phyloP scores from a whole-genome alignment of 2,329 filamentous ascomycete species.

The Talaromyces funiculosus region DNA sequence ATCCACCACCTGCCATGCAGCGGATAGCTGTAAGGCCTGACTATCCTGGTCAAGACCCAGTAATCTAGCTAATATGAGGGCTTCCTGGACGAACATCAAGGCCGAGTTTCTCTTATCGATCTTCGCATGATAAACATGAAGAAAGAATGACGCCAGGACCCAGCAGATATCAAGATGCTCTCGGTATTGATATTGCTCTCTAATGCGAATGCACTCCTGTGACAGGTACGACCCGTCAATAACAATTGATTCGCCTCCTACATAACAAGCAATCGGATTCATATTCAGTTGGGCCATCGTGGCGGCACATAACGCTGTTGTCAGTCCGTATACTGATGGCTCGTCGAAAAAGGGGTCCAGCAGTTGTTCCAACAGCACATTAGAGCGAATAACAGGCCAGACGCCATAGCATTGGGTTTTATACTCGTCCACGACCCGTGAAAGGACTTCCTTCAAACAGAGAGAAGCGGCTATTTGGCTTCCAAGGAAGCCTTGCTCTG shows the following conservation, averaged over 20 bases:
- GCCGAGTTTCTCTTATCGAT: conserved; percentile 24
- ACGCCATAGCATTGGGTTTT: conserved; percentile 24
- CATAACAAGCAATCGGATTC: conserved; percentile 12
- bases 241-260: not conserved
- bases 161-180: conserved; percentile 20
- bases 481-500: not conserved
- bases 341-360: conserved; percentile 6
- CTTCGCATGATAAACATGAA: conserved; percentile 30
- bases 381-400: conserved; percentile 25
- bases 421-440: conserved; percentile 20
- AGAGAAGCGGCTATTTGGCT: not conserved
- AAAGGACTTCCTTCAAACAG: conserved; percentile 10
- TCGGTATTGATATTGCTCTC: conserved; percentile 16
- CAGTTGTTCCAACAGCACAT: conserved; percentile 16
- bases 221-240: conserved; percentile 21
- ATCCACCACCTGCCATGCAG: conserved; percentile 17
- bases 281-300: conserved; percentile 29
- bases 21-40: not conserved
- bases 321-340: conserved; percentile 17
- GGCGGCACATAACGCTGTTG: conserved; percentile 25
- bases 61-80: conserved; percentile 21
- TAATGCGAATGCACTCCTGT: conserved; percentile 20
- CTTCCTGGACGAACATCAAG: conserved; percentile 28
- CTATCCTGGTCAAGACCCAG: conserved; percentile 20
- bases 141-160: conserved; percentile 26